Evolutionary conservation across 1,139 yeast genomes (phyloP).

Genomic region (Geotrichum macrosporum): DNA sequence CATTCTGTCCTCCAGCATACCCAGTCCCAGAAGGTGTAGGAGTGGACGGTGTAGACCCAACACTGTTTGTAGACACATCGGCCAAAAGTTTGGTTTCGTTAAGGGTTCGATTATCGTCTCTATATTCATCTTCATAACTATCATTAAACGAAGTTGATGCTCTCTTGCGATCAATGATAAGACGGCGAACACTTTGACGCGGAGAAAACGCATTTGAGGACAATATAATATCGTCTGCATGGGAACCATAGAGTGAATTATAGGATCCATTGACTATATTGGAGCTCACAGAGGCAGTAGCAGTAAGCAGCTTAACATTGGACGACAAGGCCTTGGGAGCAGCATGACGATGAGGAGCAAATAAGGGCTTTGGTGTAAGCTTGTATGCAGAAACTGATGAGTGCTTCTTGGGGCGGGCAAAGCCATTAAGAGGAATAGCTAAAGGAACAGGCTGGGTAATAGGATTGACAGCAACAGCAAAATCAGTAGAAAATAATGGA

Average conservation of each 20-base stretch:
- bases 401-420: conserved; percentile 46
- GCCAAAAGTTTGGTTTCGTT: conserved; percentile 1
- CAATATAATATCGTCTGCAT: conserved; percentile 62
- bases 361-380: conserved; percentile 50
- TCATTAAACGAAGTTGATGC: conserved; percentile 27
- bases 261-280: conserved; percentile 1
- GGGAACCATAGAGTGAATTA: conserved; percentile 33
- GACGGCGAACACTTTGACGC: conserved; percentile 51
- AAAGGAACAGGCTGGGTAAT: conserved; percentile 47
- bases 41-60: conserved; percentile 1
- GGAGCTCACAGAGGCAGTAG: conserved; percentile 15
- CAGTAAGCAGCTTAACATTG: background rate
- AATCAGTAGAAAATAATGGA: conserved; percentile 53
- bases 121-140: conserved; percentile 3
- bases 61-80: conserved; percentile 2
- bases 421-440: conserved; percentile 49
- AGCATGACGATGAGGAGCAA: conserved; percentile 26
- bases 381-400: conserved; percentile 61
- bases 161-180: conserved; percentile 50
- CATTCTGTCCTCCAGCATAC: background rate
- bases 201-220: conserved; percentile 73
- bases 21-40: conserved; percentile 1
- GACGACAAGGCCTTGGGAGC: conserved; percentile 11
- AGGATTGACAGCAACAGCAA: conserved; percentile 30
- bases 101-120: background rate